Percentiles rank a stretch among this genome's conserved stretches.
phyloP scores from a whole-genome alignment of 2,329 filamentous ascomycete species.

The Akanthomyces muscarius region DNA sequence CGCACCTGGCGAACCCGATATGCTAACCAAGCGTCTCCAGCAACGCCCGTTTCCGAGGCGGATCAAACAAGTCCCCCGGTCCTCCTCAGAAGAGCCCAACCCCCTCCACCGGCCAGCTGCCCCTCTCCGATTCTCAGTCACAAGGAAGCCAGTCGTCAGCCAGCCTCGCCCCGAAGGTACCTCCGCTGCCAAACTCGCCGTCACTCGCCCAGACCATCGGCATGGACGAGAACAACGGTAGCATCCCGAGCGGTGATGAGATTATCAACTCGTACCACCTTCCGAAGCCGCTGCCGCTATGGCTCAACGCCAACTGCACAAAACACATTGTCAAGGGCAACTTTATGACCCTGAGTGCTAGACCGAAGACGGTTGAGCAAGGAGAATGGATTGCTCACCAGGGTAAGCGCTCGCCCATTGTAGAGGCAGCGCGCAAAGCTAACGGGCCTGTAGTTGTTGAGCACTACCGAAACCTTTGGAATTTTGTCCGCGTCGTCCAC shows the following conservation, averaged over 20 bases:
- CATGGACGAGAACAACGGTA: slow-evolving; percentile 57
- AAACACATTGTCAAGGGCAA: slow-evolving; percentile 94
- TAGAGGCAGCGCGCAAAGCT: slow-evolving; percentile 17
- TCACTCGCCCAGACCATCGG: slow-evolving; percentile 64
- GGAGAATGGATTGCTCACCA: slow-evolving; percentile 97
- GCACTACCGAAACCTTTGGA: slow-evolving; percentile 83
- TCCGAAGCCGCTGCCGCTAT: slow-evolving; percentile 64
- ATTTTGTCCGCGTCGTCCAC: slow-evolving; percentile 84
- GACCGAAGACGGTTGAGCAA: slow-evolving; percentile 88
- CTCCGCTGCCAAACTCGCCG: slow-evolving; percentile 59
- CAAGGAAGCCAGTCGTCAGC: slow-evolving; percentile 50
- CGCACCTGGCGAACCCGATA: background rate
- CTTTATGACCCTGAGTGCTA: slow-evolving; percentile 91
- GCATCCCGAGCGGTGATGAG: slow-evolving; percentile 47
- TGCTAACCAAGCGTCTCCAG: slow-evolving; percentile 28
- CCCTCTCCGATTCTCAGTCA: slow-evolving; percentile 42
- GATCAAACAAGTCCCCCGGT: slow-evolving; percentile 47
- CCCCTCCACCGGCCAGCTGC: slow-evolving; percentile 44
- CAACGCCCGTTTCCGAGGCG: slow-evolving; percentile 57
- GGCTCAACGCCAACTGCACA: slow-evolving; percentile 70
- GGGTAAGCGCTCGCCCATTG: slow-evolving; percentile 53
- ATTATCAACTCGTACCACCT: slow-evolving; percentile 58
- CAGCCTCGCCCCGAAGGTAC: slow-evolving; percentile 54
- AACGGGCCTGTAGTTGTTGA: slow-evolving; percentile 65
- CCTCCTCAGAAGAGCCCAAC: slow-evolving; percentile 51